Base-by-base conservation (phyloP, 2,329 filamentous ascomycete species). In the Botrytis deweyae region DNA sequence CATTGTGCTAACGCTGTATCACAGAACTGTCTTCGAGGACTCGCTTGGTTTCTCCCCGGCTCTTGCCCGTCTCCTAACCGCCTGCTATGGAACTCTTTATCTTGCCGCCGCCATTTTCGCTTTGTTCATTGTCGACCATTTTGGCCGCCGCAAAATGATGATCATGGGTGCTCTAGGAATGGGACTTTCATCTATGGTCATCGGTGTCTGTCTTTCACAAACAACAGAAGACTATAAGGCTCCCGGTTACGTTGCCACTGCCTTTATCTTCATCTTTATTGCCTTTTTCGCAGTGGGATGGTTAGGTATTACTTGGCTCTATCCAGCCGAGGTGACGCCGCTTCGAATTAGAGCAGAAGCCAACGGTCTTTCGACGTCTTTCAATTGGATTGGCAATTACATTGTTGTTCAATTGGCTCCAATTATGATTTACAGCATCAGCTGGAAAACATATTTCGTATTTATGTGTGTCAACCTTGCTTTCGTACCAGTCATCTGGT, bases 41-140 rank as follows among this genome's bases (percentile, higher is more conserved):
- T 86, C 88, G 76, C 85, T 93, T 4, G 90, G 90, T 20, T 84
- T 93, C 71, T 83, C 78, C 0, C 84, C 85, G 4, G 89, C 86
- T 9, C 81, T 86, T 40, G 81, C 78, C 36, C 76, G 79, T 59
- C 79, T 81, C 64, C 78, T 81, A 20, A 80, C 77, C 2, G 78
- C 79, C 55, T 76, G 80, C 63, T 77, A 78, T 16, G 75, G 74
- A 18, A 55, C 75, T 5, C 85, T 87, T 66, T 88, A 87, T 33
- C 87, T 93, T 38, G 91, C 92, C 78, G 90, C 91, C 3, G 92
- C 90, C 0, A 91, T 90, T 80, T 88, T 91, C 80, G 90, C 88
- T 76, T 80, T 85, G 58, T 87, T 87, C 78, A 77, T 88, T 46
- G 84, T 88, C 64, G 87, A 88, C 76, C 83, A 84, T n/a, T 85